Conservation (phyloP, 2,329 filamentous ascomycete species). For the Eutypa lata region DNA sequence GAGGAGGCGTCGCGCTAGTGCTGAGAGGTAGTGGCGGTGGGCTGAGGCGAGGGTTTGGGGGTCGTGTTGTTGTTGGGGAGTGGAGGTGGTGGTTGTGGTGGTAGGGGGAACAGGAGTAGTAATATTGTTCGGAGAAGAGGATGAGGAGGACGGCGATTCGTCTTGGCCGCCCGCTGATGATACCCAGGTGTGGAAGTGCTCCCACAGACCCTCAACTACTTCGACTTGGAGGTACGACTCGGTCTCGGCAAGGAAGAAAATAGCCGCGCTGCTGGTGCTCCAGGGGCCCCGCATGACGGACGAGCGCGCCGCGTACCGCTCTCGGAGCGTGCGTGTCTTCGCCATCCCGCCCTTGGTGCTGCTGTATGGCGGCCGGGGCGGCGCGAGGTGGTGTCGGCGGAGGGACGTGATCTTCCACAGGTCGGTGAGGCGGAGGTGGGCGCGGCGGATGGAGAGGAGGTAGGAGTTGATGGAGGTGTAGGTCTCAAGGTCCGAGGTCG, state of each 20-base stretch:
- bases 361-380: conserved; percentile 62
- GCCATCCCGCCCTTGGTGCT: conserved; percentile 58
- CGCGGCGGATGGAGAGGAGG: conserved; percentile 77
- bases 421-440: conserved; percentile 78
- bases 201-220: conserved; percentile 78
- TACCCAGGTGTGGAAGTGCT: conserved; percentile 76
- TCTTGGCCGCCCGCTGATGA: conserved; percentile 10
- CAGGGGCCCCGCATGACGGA: conserved; percentile 76
- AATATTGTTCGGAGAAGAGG: no score
- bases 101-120: no score
- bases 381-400: conserved; percentile 72
- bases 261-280: conserved; percentile 82
- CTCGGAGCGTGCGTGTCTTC: conserved; percentile 59
- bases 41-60: conserved; percentile 80
- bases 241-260: conserved; percentile 86
- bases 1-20: conserved; percentile 64
- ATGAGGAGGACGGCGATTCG: no score
- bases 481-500: conserved; percentile 67
- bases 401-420: conserved; percentile 84
- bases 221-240: conserved; percentile 88
- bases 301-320: conserved; percentile 61
- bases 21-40: conserved; percentile 72
- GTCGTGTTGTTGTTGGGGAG: conserved; percentile 53
- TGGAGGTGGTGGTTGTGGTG: no score
- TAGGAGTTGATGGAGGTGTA: conserved; percentile 89